These are phyloP conservation scores for Ganoderma boninense DNA, from an alignment of 1,284 basidiomycete species.

Conservation along the genomic window DNA sequence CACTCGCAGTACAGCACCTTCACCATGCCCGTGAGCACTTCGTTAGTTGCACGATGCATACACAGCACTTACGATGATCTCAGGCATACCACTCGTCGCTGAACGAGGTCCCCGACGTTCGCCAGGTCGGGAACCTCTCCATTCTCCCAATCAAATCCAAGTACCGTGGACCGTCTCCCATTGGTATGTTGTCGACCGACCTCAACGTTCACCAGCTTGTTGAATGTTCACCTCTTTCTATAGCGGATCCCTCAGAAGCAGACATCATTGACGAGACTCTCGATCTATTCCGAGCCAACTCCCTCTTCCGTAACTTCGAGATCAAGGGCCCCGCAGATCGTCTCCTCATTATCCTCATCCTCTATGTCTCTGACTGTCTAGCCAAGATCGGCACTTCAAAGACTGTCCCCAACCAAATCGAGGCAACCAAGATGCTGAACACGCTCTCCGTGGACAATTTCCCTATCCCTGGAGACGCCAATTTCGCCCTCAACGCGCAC, in stretches of 20 bases:
- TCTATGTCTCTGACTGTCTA: conserved; percentile 98
- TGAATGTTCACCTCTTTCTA: too few relatives aligned
- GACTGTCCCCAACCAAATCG: conserved; percentile 77
- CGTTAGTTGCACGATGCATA: background rate
- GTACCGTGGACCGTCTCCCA: conserved; percentile 91
- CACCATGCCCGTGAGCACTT: conserved; percentile 65
- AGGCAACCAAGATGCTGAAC: conserved; percentile 89
- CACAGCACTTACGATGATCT: background rate
- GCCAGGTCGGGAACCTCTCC: conserved; percentile 90
- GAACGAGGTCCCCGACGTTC: conserved; percentile 86
- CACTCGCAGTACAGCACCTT: conserved; percentile 7
- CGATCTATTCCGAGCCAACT: conserved; percentile 98
- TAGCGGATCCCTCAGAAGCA: conserved; percentile 79
- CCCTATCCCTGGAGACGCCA: conserved; percentile 94
- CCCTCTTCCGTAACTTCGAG: conserved; percentile 99
- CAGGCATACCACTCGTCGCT: conserved; percentile 97
- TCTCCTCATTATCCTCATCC: conserved; percentile 95
- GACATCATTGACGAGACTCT: conserved; percentile 98
- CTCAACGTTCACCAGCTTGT: background rate
- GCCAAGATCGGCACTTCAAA: conserved; percentile 82
- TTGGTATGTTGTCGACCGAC: conserved; percentile 56
- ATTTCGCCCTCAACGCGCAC: conserved; percentile 93
- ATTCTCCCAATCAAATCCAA: conserved; percentile 93
- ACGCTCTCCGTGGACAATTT: conserved; percentile 95
- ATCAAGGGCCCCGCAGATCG: conserved; percentile 99